These are phyloP conservation scores for Aspergillus sp. DNA, from an alignment of 2,329 filamentous ascomycete genomes.

Conservation along the genomic window DNA sequence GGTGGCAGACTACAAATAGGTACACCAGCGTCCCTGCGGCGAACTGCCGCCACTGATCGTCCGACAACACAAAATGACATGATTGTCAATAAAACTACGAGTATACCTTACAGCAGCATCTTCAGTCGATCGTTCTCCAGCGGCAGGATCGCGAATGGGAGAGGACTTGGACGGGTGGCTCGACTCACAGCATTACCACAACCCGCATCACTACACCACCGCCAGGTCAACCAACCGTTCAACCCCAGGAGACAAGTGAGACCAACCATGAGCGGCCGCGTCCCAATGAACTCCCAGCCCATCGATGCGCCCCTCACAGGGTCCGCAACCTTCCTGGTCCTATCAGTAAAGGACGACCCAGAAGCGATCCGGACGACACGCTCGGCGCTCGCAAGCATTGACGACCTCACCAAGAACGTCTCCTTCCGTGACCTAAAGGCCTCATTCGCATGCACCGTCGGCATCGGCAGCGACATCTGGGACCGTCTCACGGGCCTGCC, in stretches of 20 bases:
- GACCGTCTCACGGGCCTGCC: constrained; percentile 46
- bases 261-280: constrained; percentile 1
- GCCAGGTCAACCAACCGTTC: no score
- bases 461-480: constrained; percentile 56
- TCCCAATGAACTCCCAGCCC: constrained; percentile 33
- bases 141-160: background rate
- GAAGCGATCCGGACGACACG: constrained; percentile 44
- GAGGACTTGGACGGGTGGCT: background rate
- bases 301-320: constrained; percentile 54
- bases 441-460: constrained; percentile 53
- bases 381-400: constrained; percentile 45
- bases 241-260: background rate
- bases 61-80: background rate
- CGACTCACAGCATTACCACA: background rate
- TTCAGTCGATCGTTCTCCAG: background rate
- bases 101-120: background rate
- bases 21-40: background rate
- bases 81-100: background rate
- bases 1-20: background rate
- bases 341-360: constrained; percentile 38
- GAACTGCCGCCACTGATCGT: no score
- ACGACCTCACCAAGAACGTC: constrained; percentile 53
- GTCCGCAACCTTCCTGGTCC: constrained; percentile 55
- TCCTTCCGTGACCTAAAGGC: constrained; percentile 49
- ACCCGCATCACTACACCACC: background rate